These are phyloP conservation scores for Mycena chlorophos DNA, from an alignment of 768 basidiomycete species.

Conservation along the genomic window DNA sequence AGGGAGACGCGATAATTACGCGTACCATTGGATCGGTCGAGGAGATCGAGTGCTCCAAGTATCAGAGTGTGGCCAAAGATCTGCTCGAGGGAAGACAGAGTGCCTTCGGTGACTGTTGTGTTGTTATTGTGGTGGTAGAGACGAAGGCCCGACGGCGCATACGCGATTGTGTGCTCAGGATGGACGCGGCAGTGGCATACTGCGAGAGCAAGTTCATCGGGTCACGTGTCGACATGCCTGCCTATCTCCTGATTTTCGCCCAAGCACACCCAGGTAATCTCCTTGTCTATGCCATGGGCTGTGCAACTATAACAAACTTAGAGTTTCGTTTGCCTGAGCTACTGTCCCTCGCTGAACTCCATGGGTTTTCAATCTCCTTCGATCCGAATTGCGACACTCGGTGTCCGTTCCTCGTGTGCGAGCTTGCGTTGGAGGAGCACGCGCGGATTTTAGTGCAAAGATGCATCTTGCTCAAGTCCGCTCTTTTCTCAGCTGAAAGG, in stretches of 20 bases:
- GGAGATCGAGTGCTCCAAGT: slow-evolving; percentile 72
- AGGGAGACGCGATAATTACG: not conserved
- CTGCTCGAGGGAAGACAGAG: slow-evolving; percentile 37
- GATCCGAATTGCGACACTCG: slow-evolving; percentile 50
- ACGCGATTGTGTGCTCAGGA: slow-evolving; percentile 8
- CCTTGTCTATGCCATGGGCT: too few species aligned
- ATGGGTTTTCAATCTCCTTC: slow-evolving; percentile 62
- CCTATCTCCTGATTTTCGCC: slow-evolving; percentile 45
- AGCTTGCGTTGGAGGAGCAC: slow-evolving; percentile 69
- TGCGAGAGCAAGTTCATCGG: not conserved
- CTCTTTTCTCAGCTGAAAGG: slow-evolving; percentile 4
- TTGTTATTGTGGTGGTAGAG: not conserved
- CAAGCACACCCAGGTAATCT: not conserved
- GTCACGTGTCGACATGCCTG: slow-evolving; percentile 28
- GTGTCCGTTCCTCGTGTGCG: slow-evolving; percentile 75
- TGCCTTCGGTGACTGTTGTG: slow-evolving; percentile 31
- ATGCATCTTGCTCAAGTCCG: slow-evolving; percentile 81
- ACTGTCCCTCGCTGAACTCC: slow-evolving; percentile 69
- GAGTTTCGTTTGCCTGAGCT: slow-evolving; percentile 88
- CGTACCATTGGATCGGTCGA: slow-evolving; percentile 68
- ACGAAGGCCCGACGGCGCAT: not conserved
- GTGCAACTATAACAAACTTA: too few species aligned
- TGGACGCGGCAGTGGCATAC: not conserved
- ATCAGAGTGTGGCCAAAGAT: slow-evolving; percentile 65
- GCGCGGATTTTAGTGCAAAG: slow-evolving; percentile 71